Base-by-base conservation (phyloP, 148 eudicot genomes). In the Polygonum maritimum region DNA sequence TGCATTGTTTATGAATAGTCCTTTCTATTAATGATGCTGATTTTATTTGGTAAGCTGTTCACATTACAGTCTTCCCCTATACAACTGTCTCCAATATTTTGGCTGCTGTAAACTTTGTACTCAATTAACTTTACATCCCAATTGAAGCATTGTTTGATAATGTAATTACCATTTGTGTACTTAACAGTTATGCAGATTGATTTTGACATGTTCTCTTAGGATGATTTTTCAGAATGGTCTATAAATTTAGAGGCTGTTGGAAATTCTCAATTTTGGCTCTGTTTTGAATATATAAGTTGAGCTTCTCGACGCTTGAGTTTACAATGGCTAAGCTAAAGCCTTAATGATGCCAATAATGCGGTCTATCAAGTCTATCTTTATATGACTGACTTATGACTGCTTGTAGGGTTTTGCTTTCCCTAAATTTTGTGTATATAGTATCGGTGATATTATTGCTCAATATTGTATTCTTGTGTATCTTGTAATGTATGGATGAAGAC, bases 101-200 rank as follows among this genome's bases (percentile, higher is more conserved):
- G 9, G 44, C 38, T 15, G 44, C 3, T 67, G 71, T 67, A 67
- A 67, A 36, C 71, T 5, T 67, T 36, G 71, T 36, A 67, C 45
- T 67, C 70, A 67, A 67, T 14, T 67, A 41, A 67, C 44, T 67
- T 36, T 36, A 15, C 44, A 67, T 67, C 41, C 71, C 71, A 67
- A 35, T 36, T 35, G 44, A 14, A 67, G 41, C 71, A 67, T 21
- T 67, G 41, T 36, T 35, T 67, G 38, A 33, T 67, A 45, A 67
- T 67, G 69, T 62, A 62, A 62, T 33, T 62, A 62, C 39, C 16
- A 5, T n/a, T 10, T 62, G 11, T 67, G 19, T 15, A 36, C 40
- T 60, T 7, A 67, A 14, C 45, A 67, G 38, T 35, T 36, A 3
- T 33, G 5, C 21, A 36, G 11, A 35, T 6, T 36, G 41, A 22